A percentile compares a stretch with the other conserved stretches of the same genome.
Conservation (phyloP, 176 grass and related monocot genomes). For the Rhynchospora tenuis region DNA sequence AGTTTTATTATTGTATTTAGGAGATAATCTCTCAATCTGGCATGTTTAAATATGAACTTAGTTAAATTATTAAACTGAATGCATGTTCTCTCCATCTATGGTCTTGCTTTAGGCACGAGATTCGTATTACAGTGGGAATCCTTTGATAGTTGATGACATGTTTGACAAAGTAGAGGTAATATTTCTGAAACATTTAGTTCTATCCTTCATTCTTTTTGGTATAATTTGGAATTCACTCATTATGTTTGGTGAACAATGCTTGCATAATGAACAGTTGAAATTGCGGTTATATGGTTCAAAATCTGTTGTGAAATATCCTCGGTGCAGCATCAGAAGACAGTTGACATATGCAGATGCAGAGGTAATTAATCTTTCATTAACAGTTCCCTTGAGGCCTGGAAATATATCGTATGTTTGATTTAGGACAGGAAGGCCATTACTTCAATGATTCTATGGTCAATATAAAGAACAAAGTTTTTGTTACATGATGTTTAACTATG, state of each 20-base stretch:
- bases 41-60: neutral
- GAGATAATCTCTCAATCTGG: neutral
- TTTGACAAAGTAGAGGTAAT: conserved; percentile 96
- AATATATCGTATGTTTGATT: neutral
- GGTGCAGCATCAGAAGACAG: conserved; percentile 78
- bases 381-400: no score
- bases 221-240: neutral
- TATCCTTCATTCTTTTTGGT: neutral
- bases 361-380: conserved; percentile 37
- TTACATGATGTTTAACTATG: conserved; percentile 21
- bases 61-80: neutral
- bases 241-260: neutral
- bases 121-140: conserved; percentile 88
- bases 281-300: conserved; percentile 82
- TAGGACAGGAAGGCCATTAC: neutral
- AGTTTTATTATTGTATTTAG: neutral
- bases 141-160: conserved; percentile 90
- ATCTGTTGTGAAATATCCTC: conserved; percentile 84
- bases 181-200: neutral
- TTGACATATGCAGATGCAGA: conserved; percentile 82
- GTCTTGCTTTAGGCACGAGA: conserved; percentile 50
- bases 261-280: conserved; percentile 45
- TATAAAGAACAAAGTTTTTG: neutral
- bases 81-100: neutral
- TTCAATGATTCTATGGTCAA: neutral